Evolutionary conservation across 768 basidiomycete genomes (phyloP).

Genomic region (Tylopilus plumbeoviolaceoides): DNA sequence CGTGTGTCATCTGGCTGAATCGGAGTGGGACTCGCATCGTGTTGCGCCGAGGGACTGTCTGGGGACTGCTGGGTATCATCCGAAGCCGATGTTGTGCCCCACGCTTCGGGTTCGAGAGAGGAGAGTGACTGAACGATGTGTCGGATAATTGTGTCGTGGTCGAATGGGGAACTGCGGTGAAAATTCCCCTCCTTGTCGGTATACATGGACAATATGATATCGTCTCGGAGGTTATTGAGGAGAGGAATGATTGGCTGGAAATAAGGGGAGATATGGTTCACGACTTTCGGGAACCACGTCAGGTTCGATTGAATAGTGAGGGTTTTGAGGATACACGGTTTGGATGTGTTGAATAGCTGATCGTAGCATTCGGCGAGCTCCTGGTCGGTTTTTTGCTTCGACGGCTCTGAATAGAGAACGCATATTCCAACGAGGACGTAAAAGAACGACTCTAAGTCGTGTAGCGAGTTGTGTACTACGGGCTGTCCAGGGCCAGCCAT

Average conservation of each 20-base stretch:
- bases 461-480: neutral
- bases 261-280: neutral
- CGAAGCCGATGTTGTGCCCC: no score
- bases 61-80: no score
- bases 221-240: neutral
- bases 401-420: neutral
- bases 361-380: conserved; percentile 3
- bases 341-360: conserved; percentile 1
- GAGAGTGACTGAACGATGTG: neutral
- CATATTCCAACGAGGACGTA: neutral
- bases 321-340: conserved; percentile 1
- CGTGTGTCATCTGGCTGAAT: no score
- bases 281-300: neutral
- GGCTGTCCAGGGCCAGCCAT: conserved; percentile 6
- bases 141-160: neutral
- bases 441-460: neutral
- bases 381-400: neutral
- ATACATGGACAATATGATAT: neutral
- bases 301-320: neutral
- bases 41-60: no score
- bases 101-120: no score
- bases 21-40: no score
- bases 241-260: neutral
- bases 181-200: neutral
- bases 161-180: no score